Base-by-base conservation (phyloP, 768 basidiomycete species). In the Mycena indigotica region DNA sequence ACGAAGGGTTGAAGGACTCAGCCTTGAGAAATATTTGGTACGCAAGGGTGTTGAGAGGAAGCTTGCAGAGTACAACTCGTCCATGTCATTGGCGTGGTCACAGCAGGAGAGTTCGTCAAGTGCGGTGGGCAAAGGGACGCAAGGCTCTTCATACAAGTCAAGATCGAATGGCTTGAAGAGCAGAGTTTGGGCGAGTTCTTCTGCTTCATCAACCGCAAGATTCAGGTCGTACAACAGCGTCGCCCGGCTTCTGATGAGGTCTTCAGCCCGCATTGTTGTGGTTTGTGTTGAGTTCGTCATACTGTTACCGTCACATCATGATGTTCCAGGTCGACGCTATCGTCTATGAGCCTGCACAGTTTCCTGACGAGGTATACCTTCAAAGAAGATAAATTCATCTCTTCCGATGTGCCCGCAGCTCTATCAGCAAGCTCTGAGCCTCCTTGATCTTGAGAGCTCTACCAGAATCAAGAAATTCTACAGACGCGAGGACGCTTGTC, bases 401-500 rank as follows among this genome's bases (percentile, higher is more conserved):
- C 60, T 56, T 45, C 59, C 55, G 55, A 56, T 45, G 54, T 50
- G 48, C 56, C 50, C 28, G 26, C 60, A 91, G 91, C 75, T 88
- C 21, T 93, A 86, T 70, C 78, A 84, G 41, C 70, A 73, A 5
- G 86, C 81, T 17, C 78, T 94, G 25, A 66, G 68, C 6, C 73
- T 81, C 49, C 72, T 94, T 41, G 88, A 92, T 67, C 57, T 73
- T 8, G 79, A 80, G 23, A 83, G 86, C 41, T 77, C 73, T 56
- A 65, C 77, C 39, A 82, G 83, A 48, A 83, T 93, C 66, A 76
- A 78, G 60, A 80, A 79, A 55, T 94, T 88, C 66, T 85, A 84
- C 70, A 83, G 81, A 59, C 83, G 86, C 46, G 84, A 85, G 65
- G 92, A 94, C 68, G 83, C 88, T 21, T 90, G 87, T 73, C 79